Evolutionary conservation across 129 eudicot genomes (phyloP).

Genomic region (Oenanthe sinensis): DNA sequence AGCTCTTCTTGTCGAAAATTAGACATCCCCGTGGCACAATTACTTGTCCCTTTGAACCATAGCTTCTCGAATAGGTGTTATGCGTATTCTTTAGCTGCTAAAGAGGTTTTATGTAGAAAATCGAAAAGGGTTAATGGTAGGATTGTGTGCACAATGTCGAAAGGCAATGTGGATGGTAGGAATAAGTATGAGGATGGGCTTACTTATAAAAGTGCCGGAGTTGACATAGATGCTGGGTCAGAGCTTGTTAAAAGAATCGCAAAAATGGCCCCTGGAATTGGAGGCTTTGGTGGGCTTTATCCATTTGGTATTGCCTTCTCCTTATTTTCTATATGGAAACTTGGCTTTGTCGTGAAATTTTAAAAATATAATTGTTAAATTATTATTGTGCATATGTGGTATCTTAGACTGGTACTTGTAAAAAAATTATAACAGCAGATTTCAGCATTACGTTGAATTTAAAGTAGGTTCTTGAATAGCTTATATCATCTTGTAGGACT

Average conservation of each 20-base stretch:
- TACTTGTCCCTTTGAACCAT: background rate
- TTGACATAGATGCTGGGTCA: conserved; percentile 93
- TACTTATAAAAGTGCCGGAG: conserved; percentile 90
- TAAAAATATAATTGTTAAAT: background rate
- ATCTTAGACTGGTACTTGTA: background rate
- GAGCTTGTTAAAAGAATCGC: conserved; percentile 88
- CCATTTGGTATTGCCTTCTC: conserved; percentile 51
- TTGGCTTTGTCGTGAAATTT: background rate
- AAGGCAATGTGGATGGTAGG: background rate
- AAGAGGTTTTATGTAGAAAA: conserved; percentile 2
- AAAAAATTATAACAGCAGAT: background rate
- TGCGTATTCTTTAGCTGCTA: background rate
- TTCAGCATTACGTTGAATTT: background rate
- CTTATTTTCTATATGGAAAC: background rate
- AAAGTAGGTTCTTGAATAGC: background rate
- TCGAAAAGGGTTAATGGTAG: conserved; percentile 11
- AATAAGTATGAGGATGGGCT: conserved; percentile 21
- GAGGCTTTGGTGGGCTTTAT: conserved; percentile 89
- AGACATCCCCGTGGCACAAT: background rate
- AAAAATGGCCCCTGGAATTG: conserved; percentile 98
- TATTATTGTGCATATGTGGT: background rate
- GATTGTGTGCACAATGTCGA: conserved; percentile 24
- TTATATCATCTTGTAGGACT: background rate
- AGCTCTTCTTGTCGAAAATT: background rate
- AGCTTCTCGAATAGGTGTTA: background rate